A percentile compares a stretch with the other conserved stretches of the same genome.
Conservation (phyloP, 2,329 filamentous ascomycete genomes). For the Penicillium sp. region DNA sequence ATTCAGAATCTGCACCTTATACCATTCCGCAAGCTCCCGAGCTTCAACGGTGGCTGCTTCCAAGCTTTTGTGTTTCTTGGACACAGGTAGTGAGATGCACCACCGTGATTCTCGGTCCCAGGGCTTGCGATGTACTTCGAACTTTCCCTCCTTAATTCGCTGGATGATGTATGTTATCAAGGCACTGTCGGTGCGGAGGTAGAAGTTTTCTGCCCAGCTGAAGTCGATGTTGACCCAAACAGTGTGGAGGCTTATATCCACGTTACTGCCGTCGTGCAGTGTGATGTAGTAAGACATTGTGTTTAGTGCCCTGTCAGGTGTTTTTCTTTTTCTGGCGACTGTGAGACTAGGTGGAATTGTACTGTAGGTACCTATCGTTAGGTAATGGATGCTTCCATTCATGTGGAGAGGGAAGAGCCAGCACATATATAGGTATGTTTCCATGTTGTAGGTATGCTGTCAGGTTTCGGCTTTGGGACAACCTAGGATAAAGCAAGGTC, state of each 20-base stretch:
- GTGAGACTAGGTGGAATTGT: not conserved
- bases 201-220: not conserved
- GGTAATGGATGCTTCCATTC: too few relatives aligned
- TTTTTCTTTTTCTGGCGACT: not conserved
- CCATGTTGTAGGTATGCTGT: not conserved
- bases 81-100: conserved; percentile 6
- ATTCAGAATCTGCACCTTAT: not conserved
- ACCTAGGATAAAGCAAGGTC: not conserved
- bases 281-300: conserved; percentile 5
- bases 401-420: not conserved
- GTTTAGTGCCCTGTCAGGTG: not conserved
- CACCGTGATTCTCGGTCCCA: not conserved
- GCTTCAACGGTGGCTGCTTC: not conserved
- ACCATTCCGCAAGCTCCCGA: conserved; percentile 1
- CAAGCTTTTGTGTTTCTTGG: not conserved
- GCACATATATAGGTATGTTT: not conserved
- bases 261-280: not conserved
- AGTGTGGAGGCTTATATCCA: not conserved
- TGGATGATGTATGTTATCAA: conserved; percentile 1
- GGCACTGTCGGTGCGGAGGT: conserved; percentile 2
- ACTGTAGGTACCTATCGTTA: too few relatives aligned
- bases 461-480: not conserved
- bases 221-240: conserved; percentile 2
- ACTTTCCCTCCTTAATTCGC: not conserved
- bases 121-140: not conserved